These are phyloP conservation scores for Xylaria sp. DNA, from an alignment of 2,329 filamentous ascomycete species.

Conservation along the genomic window DNA sequence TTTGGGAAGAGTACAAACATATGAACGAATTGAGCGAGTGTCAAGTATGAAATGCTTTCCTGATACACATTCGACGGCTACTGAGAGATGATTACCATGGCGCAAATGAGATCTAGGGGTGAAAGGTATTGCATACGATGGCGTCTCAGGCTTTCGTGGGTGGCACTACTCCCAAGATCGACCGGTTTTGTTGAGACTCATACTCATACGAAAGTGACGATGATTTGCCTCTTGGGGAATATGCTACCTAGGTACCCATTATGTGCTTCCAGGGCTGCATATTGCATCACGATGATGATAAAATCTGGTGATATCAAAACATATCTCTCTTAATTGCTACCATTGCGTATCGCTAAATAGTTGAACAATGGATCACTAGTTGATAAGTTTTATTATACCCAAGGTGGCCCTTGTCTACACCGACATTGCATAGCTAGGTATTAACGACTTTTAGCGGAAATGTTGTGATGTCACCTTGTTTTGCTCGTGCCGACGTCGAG, in stretches of 20 bases:
- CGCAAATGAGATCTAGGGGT: constrained; percentile 14
- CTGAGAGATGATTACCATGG: neutral
- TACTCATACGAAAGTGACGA: neutral
- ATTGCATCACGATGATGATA: constrained; percentile 24
- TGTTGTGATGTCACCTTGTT: neutral
- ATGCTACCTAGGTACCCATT: constrained; percentile 26
- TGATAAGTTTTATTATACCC: neutral
- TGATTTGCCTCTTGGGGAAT: constrained; percentile 34
- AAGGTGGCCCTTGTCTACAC: neutral
- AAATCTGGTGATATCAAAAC: constrained; percentile 21
- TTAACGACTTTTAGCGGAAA: neutral
- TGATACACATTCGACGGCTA: constrained; percentile 19
- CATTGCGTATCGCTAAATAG: neutral
- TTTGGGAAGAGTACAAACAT: constrained; percentile 34
- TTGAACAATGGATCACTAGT: neutral
- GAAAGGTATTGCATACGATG: constrained; percentile 34
- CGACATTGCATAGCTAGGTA: neutral
- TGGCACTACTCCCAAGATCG: neutral
- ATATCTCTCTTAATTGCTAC: neutral
- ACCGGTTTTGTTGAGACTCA: neutral
- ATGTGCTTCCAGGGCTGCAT: constrained; percentile 1
- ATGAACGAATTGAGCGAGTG: constrained; percentile 31
- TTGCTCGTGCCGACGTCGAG: neutral
- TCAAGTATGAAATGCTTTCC: constrained; percentile 23
- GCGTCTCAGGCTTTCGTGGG: constrained; percentile 26